Base-by-base conservation (phyloP, 495 filamentous ascomycete genomes). In the Xylaria telfairii region DNA sequence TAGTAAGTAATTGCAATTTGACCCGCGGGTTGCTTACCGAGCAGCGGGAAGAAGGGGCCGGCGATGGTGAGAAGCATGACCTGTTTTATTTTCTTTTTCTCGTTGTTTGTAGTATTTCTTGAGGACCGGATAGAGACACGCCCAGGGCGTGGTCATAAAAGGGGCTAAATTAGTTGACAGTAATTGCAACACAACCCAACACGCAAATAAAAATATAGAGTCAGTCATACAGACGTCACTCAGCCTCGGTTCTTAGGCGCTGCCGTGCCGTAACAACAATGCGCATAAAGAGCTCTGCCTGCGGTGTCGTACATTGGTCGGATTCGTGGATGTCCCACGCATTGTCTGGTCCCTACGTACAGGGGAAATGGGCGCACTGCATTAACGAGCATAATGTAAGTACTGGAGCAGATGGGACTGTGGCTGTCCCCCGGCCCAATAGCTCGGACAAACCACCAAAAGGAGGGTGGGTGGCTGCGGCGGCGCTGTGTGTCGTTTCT, bases 181-280 rank as follows among this genome's bases (percentile, higher is more conserved):
- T 19, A 28, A 37, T 53, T 41, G 64, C 47, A 54, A 66, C 28
- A 51, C 26, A 30, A 26, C 44, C 26, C 47, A 0, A 32, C 26
- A 44, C 44, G 51, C 10, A n/a, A 44, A 19, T 67, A 62, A 19
- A 69, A 42, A 51, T 51, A 44, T 41, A 34, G 37, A 69, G 1
- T 28, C 46, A 46, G 44, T 21, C 46, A 37, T 42, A 39, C 67
- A 62, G 28, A 63, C 32, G 28, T 53, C 44, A 7, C 30, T 62
- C 67, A 63, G 46, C 67, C 28, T 60, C 59, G 59, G 57, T 28
- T 63, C 37, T 54, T 63, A 26, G 59, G 67, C 34, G 44, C 61
- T 42, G 44, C 49, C 44, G 54, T 46, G 21, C 28, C 59, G 34
- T 69, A 32, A 63, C 13, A 56, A 6, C 32, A 34, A 63, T 59